phyloP scores from a whole-genome alignment of 2,329 filamentous ascomycete genomes.

The Davidsoniella virescens region DNA sequence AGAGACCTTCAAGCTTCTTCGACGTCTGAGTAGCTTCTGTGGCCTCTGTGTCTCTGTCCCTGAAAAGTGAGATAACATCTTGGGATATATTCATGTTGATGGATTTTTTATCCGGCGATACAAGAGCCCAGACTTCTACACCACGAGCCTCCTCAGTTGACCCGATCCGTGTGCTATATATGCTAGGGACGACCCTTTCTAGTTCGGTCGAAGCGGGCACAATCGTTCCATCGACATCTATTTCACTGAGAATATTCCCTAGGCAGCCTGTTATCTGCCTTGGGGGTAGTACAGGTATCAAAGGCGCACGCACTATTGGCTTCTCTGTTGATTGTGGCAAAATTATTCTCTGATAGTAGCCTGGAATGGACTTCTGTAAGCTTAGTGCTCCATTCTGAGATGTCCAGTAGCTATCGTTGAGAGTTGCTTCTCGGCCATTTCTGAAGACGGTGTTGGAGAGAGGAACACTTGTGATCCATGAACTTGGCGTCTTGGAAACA shows the following conservation, averaged over 20 bases:
- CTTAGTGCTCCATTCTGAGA: slow-evolving; percentile 12
- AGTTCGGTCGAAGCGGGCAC: slow-evolving; percentile 56
- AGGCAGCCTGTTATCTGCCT: slow-evolving; percentile 48
- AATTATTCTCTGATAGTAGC: slow-evolving; percentile 24
- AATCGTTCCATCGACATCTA: slow-evolving; percentile 31
- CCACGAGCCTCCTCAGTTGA: slow-evolving; percentile 25
- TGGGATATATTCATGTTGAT: slow-evolving; percentile 34
- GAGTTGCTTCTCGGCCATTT: slow-evolving; percentile 46
- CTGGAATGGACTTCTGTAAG: slow-evolving; percentile 20
- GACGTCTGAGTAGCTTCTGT: background rate
- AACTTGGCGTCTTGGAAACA: background rate
- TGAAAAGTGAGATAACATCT: slow-evolving; percentile 14
- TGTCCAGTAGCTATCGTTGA: slow-evolving; percentile 25
- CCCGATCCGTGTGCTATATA: slow-evolving; percentile 30
- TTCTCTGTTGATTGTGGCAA: slow-evolving; percentile 13
- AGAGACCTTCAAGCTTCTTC: background rate
- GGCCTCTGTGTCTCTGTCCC: slow-evolving; percentile 6
- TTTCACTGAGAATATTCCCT: slow-evolving; percentile 60
- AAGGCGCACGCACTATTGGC: slow-evolving; percentile 23
- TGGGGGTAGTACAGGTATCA: slow-evolving; percentile 47
- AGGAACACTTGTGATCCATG: slow-evolving; percentile 36
- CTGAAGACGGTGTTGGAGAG: slow-evolving; percentile 66
- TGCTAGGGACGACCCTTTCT: slow-evolving; percentile 44
- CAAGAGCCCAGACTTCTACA: slow-evolving; percentile 58
- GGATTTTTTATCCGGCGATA: slow-evolving; percentile 6